Percentiles rank a stretch among this genome's conserved stretches.
Conservation (phyloP, 177 flowering plant species). For the Vitis hybrid region DNA sequence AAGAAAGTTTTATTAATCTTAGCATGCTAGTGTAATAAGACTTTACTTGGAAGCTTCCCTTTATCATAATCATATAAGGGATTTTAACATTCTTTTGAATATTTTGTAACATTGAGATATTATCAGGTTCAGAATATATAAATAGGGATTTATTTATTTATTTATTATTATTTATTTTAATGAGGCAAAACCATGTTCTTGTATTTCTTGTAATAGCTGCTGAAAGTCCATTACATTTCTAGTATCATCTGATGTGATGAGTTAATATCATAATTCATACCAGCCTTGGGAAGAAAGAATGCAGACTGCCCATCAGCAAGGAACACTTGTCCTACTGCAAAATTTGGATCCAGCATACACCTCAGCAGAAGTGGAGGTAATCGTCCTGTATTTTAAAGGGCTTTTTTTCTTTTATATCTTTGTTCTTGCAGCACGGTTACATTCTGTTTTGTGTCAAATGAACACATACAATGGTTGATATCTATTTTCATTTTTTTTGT, state of each 20-base stretch:
- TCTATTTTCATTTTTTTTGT: background rate
- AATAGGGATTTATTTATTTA: too few relatives aligned
- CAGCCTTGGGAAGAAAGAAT: conserved; percentile 88
- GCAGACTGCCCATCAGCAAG: conserved; percentile 49
- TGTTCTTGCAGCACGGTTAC: background rate
- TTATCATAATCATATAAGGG: too few relatives aligned
- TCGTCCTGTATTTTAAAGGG: background rate
- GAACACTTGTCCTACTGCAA: conserved; percentile 62
- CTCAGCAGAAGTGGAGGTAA: conserved; percentile 80
- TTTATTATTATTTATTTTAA: too few relatives aligned
- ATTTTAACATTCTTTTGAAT: too few relatives aligned
- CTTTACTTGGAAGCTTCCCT: too few relatives aligned
- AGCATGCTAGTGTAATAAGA: too few relatives aligned
- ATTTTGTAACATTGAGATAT: too few relatives aligned
- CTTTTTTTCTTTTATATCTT: background rate
- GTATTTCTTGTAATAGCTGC: background rate
- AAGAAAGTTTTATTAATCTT: too few relatives aligned
- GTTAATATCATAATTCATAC: conserved; percentile 4
- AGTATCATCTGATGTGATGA: background rate
- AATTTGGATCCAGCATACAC: conserved; percentile 78
- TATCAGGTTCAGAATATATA: too few relatives aligned
- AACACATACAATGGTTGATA: too few relatives aligned
- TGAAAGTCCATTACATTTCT: background rate
- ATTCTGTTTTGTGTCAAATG: background rate
- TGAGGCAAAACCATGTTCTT: too few relatives aligned